Base-by-base conservation (phyloP, 108 stramenopile genomes). In the Cylindrotheca closterium region DNA sequence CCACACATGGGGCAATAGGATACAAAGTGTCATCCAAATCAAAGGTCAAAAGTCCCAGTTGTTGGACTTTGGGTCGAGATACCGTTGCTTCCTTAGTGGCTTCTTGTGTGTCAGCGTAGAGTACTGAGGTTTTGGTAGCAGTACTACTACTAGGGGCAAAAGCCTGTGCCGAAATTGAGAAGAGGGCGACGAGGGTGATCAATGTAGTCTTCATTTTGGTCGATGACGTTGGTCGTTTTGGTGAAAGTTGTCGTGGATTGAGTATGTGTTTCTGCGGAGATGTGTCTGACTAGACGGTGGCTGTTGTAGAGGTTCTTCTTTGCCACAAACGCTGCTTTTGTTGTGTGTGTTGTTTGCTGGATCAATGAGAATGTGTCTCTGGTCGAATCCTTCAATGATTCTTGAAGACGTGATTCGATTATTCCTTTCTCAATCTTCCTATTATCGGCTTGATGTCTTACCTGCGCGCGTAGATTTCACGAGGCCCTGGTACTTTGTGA, bases 1-100 rank as follows among this genome's bases (percentile, higher is more conserved):
- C 60, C 24, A 91, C 67, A 5, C 91, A 87, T 23, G 78, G 73
- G 12, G 42, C 78, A 55, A 88, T 79, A 47, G 94, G 91, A 61
- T 88, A 95, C 19, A 95, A 70, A 31, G 89, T 88, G 62, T 95
- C 94, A 56, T 95, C 94, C 1, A 95, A 69, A 67, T 95, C 94
- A 65, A 92, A 95, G 2, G 94, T 92, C 22, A 95, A 45, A 10
- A 95, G 68, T 31, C 85, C 89, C 17, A 94, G 25, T 54, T 67
- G 30, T 23, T 56, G 23, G 0, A 65, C 68, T 47, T 25, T 42
- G 1, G 64, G 32, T 25, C 32, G 55, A 31, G 70, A 19, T 10
- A 55, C 18, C 3, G 46, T 61, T 19, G 27, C 60, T 4, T 12
- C 10, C 7, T 22, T 34, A n/a, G 32, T 31, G 7, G 32, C 58